Base-by-base conservation (phyloP, 257 asterid species). In the Eustoma russellianum region DNA sequence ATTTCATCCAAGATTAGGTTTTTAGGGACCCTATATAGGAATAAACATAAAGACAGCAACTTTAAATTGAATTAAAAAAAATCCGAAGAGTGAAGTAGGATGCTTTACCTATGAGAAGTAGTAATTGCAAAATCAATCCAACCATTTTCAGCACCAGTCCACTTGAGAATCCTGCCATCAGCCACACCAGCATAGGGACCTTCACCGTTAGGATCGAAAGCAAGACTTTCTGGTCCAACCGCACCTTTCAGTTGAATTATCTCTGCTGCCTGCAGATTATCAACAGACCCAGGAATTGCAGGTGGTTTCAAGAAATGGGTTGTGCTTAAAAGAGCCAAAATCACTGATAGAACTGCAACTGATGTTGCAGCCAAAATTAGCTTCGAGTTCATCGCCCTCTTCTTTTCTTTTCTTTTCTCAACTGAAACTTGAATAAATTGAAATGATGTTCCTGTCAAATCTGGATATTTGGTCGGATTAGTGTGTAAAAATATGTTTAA, bases 101-200 rank as follows among this genome's bases (percentile, higher is more conserved):
- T 14, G 14, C 13, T 6, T 58, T 51, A 80, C 86, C 93, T 77
- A 18, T 66, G 70, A n/a, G 87, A 62, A 14, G 93, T 73, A 51
- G 89, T 79, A 65, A 76, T 73, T 41, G 93, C 85, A 70, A 85
- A 85, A 30, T 80, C 82, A 57, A 72, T 48, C 95, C 95, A 82
- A 40, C 58, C 58, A 44, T 45, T 63, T 34, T 52, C 61, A 6
- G 17, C 53, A 30, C 62, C 78, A 49, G 55, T 33, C 80, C 79
- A 76, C 56, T 72, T 78, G 63, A 85, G 81, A 55, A 82, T 53
- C 8, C 87, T 79, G 18, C 93, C 89, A 64, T 80, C 93, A 63
- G 95, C 82, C 12, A 85, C 93, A 19, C 95, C 95, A 6, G 86
- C 74, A 65, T 85, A 85, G 5, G 95, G 93, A 0, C 89, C 95